These are phyloP conservation scores for Chrysanthemum lavandulifolium DNA, from an alignment of 129 eudicot genomes.

Conservation along the genomic window DNA sequence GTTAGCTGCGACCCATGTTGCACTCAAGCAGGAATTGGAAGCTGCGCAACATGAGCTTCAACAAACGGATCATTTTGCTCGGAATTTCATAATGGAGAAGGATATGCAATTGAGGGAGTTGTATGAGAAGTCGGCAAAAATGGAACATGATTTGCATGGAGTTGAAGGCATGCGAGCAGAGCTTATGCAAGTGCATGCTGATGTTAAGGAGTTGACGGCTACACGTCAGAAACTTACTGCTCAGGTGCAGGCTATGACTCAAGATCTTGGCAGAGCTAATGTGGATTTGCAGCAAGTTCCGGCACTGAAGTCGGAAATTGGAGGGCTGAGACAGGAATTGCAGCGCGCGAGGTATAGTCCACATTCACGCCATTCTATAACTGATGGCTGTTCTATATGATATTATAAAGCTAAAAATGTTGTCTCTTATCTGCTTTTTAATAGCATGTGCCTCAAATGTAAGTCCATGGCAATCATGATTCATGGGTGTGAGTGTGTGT, in stretches of 20 bases:
- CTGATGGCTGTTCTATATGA: neutral
- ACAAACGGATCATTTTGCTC: conserved; percentile 61
- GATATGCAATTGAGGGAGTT: conserved; percentile 88
- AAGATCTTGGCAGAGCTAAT: conserved; percentile 71
- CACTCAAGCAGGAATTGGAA: conserved; percentile 89
- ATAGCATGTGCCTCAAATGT: neutral
- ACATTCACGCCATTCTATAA: conserved; percentile 2
- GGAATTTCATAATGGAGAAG: conserved; percentile 58
- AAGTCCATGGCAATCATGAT: conserved; percentile 3
- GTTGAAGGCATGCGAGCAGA: conserved; percentile 80
- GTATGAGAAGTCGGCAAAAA: conserved; percentile 70
- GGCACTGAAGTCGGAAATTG: conserved; percentile 73
- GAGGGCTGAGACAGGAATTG: conserved; percentile 69
- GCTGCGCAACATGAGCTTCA: conserved; percentile 76
- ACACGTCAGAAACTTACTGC: conserved; percentile 71
- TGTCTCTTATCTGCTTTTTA: neutral
- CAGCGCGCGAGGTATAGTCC: conserved; percentile 67
- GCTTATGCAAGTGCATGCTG: conserved; percentile 64
- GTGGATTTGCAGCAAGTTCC: conserved; percentile 80
- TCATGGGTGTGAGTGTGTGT: neutral
- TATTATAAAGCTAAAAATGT: conserved; percentile 6
- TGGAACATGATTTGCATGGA: conserved; percentile 79
- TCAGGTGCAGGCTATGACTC: conserved; percentile 74
- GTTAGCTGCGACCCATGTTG: conserved; percentile 93
- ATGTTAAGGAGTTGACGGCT: conserved; percentile 68